These are phyloP conservation scores for Pulicaria dysenterica DNA, from an alignment of 129 eudicot species.

Conservation along the genomic window DNA sequence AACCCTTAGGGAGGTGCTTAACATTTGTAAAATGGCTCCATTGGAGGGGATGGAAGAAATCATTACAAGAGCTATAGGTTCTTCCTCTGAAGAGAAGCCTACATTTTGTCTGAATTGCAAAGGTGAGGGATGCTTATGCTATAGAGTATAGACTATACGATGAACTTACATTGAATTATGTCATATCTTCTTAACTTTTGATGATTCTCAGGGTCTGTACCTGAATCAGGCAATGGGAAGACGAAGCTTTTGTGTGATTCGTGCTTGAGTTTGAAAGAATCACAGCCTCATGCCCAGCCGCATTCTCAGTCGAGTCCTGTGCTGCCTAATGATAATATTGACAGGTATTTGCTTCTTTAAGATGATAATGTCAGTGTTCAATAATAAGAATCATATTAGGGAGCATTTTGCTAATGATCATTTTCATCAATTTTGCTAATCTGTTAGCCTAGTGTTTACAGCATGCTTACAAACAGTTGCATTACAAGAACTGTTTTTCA, in stretches of 20 bases:
- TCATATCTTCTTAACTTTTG: constrained; percentile 15
- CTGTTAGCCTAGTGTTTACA: constrained; percentile 3
- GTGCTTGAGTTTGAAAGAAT: constrained; percentile 44
- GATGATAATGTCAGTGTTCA: background rate
- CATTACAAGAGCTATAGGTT: constrained; percentile 52
- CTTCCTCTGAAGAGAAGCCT: constrained; percentile 27
- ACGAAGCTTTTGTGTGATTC: constrained; percentile 49
- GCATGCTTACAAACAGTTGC: background rate
- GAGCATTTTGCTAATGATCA: background rate
- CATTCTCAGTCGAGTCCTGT: constrained; percentile 38
- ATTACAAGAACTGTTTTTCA: background rate
- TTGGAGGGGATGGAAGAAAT: constrained; percentile 46
- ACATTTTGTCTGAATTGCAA: constrained; percentile 59
- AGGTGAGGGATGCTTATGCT: constrained; percentile 43
- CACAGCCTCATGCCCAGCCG: constrained; percentile 30
- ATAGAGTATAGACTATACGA: background rate
- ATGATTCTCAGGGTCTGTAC: constrained; percentile 45
- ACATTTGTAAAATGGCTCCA: constrained; percentile 58
- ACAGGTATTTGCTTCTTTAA: constrained; percentile 45
- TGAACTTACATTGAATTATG: background rate
- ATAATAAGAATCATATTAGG: background rate
- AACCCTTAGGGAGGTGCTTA: constrained; percentile 70
- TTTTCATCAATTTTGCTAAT: constrained; percentile 2
- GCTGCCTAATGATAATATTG: constrained; percentile 33
- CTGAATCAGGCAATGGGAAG: constrained; percentile 49